Base-by-base conservation (phyloP, 441 rosid genomes). In the Euphorbia schlechtendalii region DNA sequence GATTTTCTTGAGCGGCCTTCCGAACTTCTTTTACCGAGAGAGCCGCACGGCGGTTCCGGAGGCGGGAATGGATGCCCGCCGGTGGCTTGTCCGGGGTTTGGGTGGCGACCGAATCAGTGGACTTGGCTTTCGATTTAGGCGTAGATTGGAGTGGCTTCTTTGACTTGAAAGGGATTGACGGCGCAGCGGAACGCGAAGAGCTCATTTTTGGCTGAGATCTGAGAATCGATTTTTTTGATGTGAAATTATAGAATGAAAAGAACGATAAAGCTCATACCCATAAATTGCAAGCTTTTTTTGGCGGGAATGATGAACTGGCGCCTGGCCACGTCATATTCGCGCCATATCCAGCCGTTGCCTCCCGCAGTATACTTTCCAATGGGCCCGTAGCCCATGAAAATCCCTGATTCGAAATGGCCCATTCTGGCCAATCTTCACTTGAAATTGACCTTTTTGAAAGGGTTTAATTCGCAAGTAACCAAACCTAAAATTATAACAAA, bases 11-110 rank as follows among this genome's bases (percentile, higher is more conserved):
- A 45, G 96, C 96, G 0, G 74, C 83, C 22, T 69, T 72, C 22
- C 93, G 84, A 15, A 94, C 75, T 56, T 91, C 96, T 59, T 78
- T 75, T 14, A 85, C 56, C 0, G 92, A 89, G 53, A 94, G 77
- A 5, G 96, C 90, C 0, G 76, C 83, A 5, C 82, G 74, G 43
- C 87, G 79, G 81, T 78, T 88, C 51, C 83, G 77, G 56, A 80
- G 64, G 48, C 96, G 84, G 64, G 74, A 69, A 34, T 71, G 82
- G 63, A 73, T 77, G n/a, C 17, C 54, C 25, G 78, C 55, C 43
- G 81, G 61, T 38, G 65, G 79, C 72, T 83, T 80, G 51, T 88
- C 91, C 1, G 96, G 96, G 15, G 97, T 89, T 45, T 82, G 77
- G 36, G 92, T 34, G 25, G 76, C 30, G 41, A 82, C 65, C 8